phyloP scores from a whole-genome alignment of 345 rosid genomes.

The Litchi chinensis region DNA sequence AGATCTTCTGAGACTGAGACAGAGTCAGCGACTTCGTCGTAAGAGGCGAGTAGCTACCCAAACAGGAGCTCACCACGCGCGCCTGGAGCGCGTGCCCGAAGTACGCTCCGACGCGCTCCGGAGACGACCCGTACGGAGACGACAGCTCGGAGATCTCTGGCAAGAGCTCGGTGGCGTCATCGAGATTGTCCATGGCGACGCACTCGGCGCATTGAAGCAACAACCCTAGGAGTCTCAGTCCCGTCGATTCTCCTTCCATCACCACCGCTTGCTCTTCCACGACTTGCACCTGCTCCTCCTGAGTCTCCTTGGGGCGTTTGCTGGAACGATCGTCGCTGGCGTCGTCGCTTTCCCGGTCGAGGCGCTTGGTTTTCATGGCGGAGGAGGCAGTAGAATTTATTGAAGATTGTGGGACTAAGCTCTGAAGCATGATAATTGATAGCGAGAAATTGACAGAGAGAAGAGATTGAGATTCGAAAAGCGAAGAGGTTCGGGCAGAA shows the following conservation, averaged over 20 bases:
- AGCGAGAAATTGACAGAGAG: neutral
- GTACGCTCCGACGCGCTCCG: conserved; percentile 90
- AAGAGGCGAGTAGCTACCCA: conserved; percentile 54
- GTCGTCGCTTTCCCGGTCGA: conserved; percentile 34
- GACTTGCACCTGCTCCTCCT: conserved; percentile 17
- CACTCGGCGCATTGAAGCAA: conserved; percentile 90
- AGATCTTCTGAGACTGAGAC: conserved; percentile 66
- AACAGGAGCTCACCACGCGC: conserved; percentile 80
- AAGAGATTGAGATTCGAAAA: conserved; percentile 40
- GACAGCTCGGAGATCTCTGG: conserved; percentile 78
- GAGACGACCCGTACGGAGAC: conserved; percentile 89
- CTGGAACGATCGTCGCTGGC: conserved; percentile 39
- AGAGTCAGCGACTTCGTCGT: conserved; percentile 42
- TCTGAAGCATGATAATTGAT: conserved; percentile 58
- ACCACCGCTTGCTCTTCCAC: conserved; percentile 1
- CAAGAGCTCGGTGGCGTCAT: conserved; percentile 64
- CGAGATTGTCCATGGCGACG: conserved; percentile 78
- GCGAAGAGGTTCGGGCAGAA: conserved; percentile 33
- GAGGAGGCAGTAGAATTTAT: conserved; percentile 38
- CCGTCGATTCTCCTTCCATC: conserved; percentile 49
- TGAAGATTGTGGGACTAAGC: conserved; percentile 50
- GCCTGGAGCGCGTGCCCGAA: conserved; percentile 82
- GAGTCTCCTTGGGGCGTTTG: conserved; percentile 49
- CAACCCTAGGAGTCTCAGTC: conserved; percentile 70
- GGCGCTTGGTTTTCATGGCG: conserved; percentile 68